Base-by-base conservation (phyloP, 495 filamentous ascomycete genomes). In the Pseudoneurospora amorphoporcata region DNA sequence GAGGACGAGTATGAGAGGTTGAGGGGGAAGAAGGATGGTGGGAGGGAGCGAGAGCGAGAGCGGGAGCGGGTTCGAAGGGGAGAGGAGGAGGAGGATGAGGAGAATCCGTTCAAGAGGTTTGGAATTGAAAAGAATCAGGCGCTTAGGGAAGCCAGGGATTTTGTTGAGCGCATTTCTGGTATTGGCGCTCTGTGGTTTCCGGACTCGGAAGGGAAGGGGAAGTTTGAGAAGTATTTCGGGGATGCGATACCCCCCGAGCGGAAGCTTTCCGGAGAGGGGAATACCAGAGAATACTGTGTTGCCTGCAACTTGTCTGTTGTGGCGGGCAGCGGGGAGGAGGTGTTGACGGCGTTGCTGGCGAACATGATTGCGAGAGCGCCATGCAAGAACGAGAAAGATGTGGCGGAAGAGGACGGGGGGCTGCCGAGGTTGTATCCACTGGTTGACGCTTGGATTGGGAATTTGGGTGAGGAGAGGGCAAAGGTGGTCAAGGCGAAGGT, bases 281-380 rank as follows among this genome's bases (percentile, higher is more conserved):
- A 65, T 17, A 65, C 53, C 53, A 65, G 29, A 4, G 53, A 65
- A 4, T 65, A 65, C 5, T 87, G 85, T 58, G 77, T 83, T 68
- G 84, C 84, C n/a, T 87, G 85, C 71, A 81, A 85, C 39, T 73
- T 87, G 14, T 76, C 80, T 2, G 76, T 77, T 17, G 68, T 87
- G 1, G 84, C 84, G n/a, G 82, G 81, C 2, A 79, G 79, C 41
- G 72, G 70, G 9, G 74, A 77, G 17, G 74, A 77, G 16, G 68
- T 79, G 2, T 72, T 87, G 6, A 72, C 78, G 8, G 82, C 82
- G 65, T 72, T 87, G 29, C 70, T 82, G 47, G 76, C 81, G 6
- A 77, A 78, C 35, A 71, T 85, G 45, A 4, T 81, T 7, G 79
- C 82, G 38, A 77, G 84, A 14, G 68, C 69, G 14, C 53, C 53